Base-by-base conservation (phyloP, 2,329 filamentous ascomycete species). In the Aspergillus tamarii region DNA sequence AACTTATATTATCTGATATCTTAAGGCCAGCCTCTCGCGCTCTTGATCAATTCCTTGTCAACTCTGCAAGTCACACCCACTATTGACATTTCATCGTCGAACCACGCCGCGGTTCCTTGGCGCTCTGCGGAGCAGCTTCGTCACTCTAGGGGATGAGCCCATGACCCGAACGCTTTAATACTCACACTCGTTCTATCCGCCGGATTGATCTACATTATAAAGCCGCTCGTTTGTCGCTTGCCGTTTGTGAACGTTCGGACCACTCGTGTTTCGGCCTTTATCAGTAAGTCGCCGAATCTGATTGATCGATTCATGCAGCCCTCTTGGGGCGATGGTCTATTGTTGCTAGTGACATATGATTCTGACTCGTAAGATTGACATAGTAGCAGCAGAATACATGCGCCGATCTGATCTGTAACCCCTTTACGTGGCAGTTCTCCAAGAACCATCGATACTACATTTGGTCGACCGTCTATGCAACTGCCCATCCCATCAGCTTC, bases 311-410 rank as follows among this genome's bases (percentile, higher is more conserved):
- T 60, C 48, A 60, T 36, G 43, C 57, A 57, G 43, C 58, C 56
- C 59, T 48, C 62, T 55, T 36, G 28, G 21, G 52, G 28, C 32
- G n/a, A 36, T 30, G n/a, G 28, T 36, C 62, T n/a, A 57, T 53
- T 30, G 39, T 39, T 45, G 36, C 55, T n/a, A 39, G n/a, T 58
- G 61, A 55, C 52, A 48, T 46, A 61, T 60, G 55, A 57, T 61
- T 63, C 60, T 66, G 57, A 64, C 60, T 61, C 32, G 32, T 57
- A 58, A 60, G 46, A 62, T 64, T 66, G 54, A 56, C 32, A 59
- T 59, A 60, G 61, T 34, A 55, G 53, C 26, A 43, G 19, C 10
- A 46, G 32, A 36, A 7, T 59, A 59, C 48, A 57, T 59, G 16
- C 30, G 16, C 32, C 55, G 28, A 62, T 43, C 36, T 32, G 28